phyloP scores from a whole-genome alignment of 345 rosid species.

The Psidium friedrichsthalianum region DNA sequence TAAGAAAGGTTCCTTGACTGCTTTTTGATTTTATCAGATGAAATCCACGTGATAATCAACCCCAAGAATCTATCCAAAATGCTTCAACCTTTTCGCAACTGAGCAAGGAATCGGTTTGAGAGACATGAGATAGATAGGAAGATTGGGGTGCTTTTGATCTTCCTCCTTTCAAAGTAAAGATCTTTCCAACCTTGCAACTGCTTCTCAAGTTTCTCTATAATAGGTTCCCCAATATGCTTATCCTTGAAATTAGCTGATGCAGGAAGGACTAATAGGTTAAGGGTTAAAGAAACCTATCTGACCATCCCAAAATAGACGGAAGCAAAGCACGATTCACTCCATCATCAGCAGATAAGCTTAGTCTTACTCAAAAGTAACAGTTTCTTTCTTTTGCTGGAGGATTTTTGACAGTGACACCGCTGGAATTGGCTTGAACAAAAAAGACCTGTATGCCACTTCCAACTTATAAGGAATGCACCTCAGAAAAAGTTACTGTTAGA shows the following conservation, averaged over 20 bases:
- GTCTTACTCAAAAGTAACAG: background rate
- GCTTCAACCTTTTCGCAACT: background rate
- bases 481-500: background rate
- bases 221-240: background rate
- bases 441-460: background rate
- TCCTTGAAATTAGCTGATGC: background rate
- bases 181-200: background rate
- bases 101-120: background rate
- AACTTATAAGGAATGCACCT: background rate
- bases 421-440: too few species aligned
- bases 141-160: background rate
- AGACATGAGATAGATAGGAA: background rate
- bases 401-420: too few species aligned
- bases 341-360: background rate
- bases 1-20: background rate
- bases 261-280: background rate
- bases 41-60: background rate
- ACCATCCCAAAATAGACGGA: background rate
- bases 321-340: background rate
- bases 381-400: too few species aligned
- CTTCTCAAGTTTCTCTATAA: background rate
- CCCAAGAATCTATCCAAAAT: background rate
- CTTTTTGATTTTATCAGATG: background rate
- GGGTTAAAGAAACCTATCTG: background rate
- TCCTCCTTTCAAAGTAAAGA: background rate